These are phyloP conservation scores for Rhododendron ovatum DNA, from an alignment of 148 eudicot species.

Conservation along the genomic window DNA sequence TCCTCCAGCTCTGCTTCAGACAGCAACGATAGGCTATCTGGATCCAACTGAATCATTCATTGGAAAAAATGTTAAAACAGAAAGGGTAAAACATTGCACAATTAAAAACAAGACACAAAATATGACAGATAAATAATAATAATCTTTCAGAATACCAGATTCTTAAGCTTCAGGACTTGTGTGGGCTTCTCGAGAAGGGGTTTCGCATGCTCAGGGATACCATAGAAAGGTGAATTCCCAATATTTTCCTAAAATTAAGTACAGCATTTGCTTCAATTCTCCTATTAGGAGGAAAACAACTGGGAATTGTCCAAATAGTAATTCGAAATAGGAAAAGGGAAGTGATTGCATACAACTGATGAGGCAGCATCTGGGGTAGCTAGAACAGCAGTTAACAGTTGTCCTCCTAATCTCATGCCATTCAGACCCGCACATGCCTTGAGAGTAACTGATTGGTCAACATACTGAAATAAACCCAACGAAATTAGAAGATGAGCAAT, in stretches of 20 bases:
- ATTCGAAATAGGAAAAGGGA: not conserved
- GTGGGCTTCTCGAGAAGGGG: slow-evolving; percentile 77
- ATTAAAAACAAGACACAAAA: not conserved
- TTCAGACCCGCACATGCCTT: slow-evolving; percentile 89
- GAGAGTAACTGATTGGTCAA: slow-evolving; percentile 62
- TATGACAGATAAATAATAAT: not conserved
- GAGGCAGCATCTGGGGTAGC: slow-evolving; percentile 49
- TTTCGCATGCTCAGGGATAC: slow-evolving; percentile 79
- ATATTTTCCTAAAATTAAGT: slow-evolving; percentile 40
- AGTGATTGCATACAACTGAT: slow-evolving; percentile 32
- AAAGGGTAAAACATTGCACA: not conserved
- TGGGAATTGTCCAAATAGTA: not conserved
- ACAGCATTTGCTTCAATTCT: not conserved
- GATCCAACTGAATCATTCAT: slow-evolving; percentile 44
- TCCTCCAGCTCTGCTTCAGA: slow-evolving; percentile 77
- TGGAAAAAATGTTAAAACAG: not conserved
- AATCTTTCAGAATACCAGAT: slow-evolving; percentile 48
- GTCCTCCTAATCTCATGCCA: slow-evolving; percentile 81
- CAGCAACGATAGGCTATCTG: slow-evolving; percentile 33
- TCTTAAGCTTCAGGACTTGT: slow-evolving; percentile 64
- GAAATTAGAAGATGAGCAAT: not conserved
- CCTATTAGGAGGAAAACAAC: not conserved
- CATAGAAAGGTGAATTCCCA: slow-evolving; percentile 52
- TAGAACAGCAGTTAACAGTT: slow-evolving; percentile 68
- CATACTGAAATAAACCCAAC: slow-evolving; percentile 45